A percentile compares a stretch with the other conserved stretches of the same genome.
Conservation (phyloP, 345 rosid species). For the Cardamine chenopodiifolia region DNA sequence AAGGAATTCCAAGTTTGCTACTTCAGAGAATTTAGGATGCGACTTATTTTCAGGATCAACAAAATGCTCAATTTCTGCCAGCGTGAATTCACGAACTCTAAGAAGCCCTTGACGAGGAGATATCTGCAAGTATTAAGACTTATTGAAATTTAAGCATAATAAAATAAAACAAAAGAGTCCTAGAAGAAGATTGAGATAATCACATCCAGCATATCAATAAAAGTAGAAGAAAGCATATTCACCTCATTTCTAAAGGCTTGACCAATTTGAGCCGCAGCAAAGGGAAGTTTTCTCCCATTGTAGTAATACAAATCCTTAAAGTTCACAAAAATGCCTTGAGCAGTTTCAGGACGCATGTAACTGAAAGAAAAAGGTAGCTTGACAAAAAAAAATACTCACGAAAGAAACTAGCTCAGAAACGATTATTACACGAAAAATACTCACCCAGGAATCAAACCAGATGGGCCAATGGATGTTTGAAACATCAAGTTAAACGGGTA, state of each 20-base stretch:
- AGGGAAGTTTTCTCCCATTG: conserved; percentile 90
- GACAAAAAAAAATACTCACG: not conserved
- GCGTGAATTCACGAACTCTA: conserved; percentile 91
- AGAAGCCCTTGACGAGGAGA: conserved; percentile 99
- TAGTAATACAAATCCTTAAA: conserved; percentile 87
- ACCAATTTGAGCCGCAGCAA: conserved; percentile 98
- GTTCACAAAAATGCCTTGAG: conserved; percentile 96
- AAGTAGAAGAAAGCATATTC: not conserved
- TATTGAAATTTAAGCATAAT: not conserved
- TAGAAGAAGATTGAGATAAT: not conserved
- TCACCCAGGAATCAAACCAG: conserved; percentile 81
- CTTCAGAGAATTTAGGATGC: conserved; percentile 79
- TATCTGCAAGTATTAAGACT: conserved; percentile 50
- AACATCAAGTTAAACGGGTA: conserved; percentile 95
- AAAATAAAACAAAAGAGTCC: not conserved
- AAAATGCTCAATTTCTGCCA: conserved; percentile 96
- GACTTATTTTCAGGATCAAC: conserved; percentile 96
- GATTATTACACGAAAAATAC: conserved; percentile 23
- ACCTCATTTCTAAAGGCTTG: conserved; percentile 99
- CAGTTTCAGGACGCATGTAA: conserved; percentile 98
- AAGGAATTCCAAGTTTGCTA: conserved; percentile 67
- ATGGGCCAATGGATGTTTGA: conserved; percentile 96
- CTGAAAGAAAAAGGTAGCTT: conserved; percentile 40
- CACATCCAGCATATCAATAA: not conserved
- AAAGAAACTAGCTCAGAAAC: not conserved